These are phyloP conservation scores for Nannizziopsis arthrosporioides DNA, from an alignment of 2,329 filamentous ascomycete genomes.

Conservation along the genomic window DNA sequence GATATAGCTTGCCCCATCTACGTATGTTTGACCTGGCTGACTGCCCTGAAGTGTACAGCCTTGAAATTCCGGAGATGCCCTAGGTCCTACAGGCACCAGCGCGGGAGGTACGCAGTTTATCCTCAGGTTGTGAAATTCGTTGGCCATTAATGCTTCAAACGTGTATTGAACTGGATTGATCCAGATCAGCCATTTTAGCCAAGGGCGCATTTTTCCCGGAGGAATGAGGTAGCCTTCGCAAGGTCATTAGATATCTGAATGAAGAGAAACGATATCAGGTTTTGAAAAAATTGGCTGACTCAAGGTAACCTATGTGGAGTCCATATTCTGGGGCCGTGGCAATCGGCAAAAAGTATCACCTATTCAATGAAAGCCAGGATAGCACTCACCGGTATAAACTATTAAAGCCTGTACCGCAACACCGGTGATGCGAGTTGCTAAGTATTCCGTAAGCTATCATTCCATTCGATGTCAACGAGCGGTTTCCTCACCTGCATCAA, in stretches of 20 bases:
- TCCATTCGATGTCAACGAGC: constrained; percentile 1
- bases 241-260: background rate
- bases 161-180: constrained; percentile 57
- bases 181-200: constrained; percentile 54
- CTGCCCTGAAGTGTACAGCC: constrained; percentile 50
- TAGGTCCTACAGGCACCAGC: constrained; percentile 45
- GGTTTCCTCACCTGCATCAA: constrained; percentile 36
- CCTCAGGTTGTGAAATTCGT: constrained; percentile 53
- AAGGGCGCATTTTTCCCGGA: constrained; percentile 50
- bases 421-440: constrained; percentile 40
- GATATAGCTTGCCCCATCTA: constrained; percentile 48
- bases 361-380: background rate
- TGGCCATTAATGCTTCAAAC: constrained; percentile 57
- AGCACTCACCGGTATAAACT: constrained; percentile 42
- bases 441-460: background rate
- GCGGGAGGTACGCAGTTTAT: constrained; percentile 46
- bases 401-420: constrained; percentile 41
- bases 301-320: too few species aligned
- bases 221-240: constrained; percentile 48
- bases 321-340: too few species aligned
- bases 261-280: background rate
- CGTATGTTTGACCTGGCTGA: constrained; percentile 40
- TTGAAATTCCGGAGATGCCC: constrained; percentile 40
- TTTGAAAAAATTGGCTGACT: too few species aligned
- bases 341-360: too few species aligned